Conservation (phyloP, 192 early-diverging fungal species). For the Umbelopsis vinacea region DNA sequence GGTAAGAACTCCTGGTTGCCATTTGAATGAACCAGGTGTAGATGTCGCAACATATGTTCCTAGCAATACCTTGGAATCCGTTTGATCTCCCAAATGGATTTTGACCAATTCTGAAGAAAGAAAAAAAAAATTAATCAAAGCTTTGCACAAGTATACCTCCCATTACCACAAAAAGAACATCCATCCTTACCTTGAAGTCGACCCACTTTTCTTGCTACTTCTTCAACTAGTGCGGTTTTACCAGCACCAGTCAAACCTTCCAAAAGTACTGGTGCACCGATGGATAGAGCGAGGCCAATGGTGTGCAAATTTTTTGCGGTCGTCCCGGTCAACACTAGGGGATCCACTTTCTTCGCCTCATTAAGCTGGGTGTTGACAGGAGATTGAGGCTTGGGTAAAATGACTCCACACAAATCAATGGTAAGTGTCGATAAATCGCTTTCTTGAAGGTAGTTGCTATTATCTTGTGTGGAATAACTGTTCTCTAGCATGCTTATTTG, state of each 20-base stretch:
- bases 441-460: background rate
- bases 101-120: conserved; percentile 76
- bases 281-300: conserved; percentile 85
- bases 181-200: conserved; percentile 46
- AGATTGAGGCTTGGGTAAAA: conserved; percentile 49
- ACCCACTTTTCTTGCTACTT: conserved; percentile 79
- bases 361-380: conserved; percentile 1
- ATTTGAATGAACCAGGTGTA: conserved; percentile 91
- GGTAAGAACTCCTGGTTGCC: conserved; percentile 93
- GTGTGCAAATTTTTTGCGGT: conserved; percentile 77
- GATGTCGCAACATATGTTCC: conserved; percentile 95
- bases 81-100: conserved; percentile 95
- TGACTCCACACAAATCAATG: conserved; percentile 71
- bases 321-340: conserved; percentile 78
- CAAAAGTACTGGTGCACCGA: conserved; percentile 85
- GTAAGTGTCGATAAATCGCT: conserved; percentile 55
- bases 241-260: conserved; percentile 86
- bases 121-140: background rate
- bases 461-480: conserved; percentile 29
- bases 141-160: background rate
- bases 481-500: conserved; percentile 50
- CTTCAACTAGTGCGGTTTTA: conserved; percentile 91
- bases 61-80: conserved; percentile 92
- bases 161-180: conserved; percentile 15
- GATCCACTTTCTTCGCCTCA: conserved; percentile 24